These are phyloP conservation scores for Coniochaeta hoffmannii DNA, from an alignment of 2,329 filamentous ascomycete genomes.

Conservation along the genomic window DNA sequence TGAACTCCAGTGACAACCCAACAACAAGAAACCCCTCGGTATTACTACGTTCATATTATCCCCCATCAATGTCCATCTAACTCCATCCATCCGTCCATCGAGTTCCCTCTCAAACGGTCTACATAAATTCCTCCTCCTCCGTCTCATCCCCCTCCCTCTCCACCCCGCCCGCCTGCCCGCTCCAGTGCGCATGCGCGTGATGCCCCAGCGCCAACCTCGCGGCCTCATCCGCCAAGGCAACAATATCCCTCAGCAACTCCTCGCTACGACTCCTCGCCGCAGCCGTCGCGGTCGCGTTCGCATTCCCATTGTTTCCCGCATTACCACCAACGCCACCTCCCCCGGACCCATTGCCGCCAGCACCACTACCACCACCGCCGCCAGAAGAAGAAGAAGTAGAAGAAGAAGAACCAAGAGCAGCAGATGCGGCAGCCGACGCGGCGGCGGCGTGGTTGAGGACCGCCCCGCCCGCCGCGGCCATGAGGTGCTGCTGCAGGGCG, in stretches of 20 bases:
- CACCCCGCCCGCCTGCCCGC: not conserved
- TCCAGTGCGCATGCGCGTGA: not conserved
- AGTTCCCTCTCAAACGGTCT: not conserved
- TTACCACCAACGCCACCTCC: not conserved
- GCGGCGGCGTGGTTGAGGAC: not conserved
- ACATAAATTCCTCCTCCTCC: constrained; percentile 39
- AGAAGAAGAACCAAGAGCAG: too few relatives aligned
- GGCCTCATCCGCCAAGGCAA: constrained; percentile 34
- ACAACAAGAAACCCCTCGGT: too few relatives aligned
- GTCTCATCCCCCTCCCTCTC: constrained; percentile 12
- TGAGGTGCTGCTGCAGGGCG: not conserved
- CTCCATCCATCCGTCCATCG: not conserved
- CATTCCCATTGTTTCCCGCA: not conserved
- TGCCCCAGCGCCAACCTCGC: constrained; percentile 31
- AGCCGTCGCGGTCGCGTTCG: not conserved
- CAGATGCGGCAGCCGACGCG: not conserved
- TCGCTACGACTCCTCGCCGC: constrained; percentile 24
- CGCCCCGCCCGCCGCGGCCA: constrained; percentile 3
- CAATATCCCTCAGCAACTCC: constrained; percentile 26
- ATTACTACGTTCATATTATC: too few relatives aligned
- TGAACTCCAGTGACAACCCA: too few relatives aligned
- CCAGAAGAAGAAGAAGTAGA: too few relatives aligned
- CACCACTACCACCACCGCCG: constrained; percentile 1
- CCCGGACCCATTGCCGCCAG: not conserved
- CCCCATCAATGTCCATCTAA: not conserved